phyloP scores from a whole-genome alignment of 441 rosid species.

The Macaranga tanarius region DNA sequence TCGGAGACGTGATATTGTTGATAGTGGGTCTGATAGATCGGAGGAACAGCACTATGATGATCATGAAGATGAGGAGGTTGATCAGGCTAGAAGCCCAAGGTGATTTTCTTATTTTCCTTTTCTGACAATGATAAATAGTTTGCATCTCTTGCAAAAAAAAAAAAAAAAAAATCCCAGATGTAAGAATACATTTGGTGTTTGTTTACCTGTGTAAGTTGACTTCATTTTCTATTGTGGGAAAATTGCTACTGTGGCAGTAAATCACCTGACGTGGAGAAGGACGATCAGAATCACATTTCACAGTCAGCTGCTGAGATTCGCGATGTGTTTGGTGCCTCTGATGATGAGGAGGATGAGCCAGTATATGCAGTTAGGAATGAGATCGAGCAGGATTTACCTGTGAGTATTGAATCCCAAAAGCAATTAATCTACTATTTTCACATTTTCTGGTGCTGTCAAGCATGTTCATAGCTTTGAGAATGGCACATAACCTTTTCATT shows the following conservation, averaged over 20 bases:
- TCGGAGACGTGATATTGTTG: constrained; percentile 58
- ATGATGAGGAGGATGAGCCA: constrained; percentile 86
- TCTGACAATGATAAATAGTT: background rate
- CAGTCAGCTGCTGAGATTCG: constrained; percentile 86
- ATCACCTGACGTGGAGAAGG: constrained; percentile 65
- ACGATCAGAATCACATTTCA: constrained; percentile 43
- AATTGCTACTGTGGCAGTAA: constrained; percentile 36
- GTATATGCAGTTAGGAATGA: constrained; percentile 65
- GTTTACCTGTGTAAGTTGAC: constrained; percentile 14
- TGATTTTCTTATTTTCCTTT: constrained; percentile 20
- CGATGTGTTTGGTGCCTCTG: constrained; percentile 97
- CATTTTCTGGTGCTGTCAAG: constrained; percentile 13
- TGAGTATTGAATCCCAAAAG: constrained; percentile 39
- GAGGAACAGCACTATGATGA: constrained; percentile 67
- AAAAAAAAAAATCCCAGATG: background rate
- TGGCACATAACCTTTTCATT: constrained; percentile 20
- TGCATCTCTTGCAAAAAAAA: background rate
- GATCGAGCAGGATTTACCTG: constrained; percentile 60
- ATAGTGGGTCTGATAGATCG: constrained; percentile 90
- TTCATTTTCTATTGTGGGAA: constrained; percentile 19
- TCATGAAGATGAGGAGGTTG: constrained; percentile 88
- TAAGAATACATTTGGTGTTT: background rate
- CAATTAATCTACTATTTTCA: constrained; percentile 13
- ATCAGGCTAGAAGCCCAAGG: constrained; percentile 76
- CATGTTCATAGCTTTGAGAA: constrained; percentile 11